Conservation (phyloP, 1,284 basidiomycete species). For the Kalmanozyma brasiliensis region DNA sequence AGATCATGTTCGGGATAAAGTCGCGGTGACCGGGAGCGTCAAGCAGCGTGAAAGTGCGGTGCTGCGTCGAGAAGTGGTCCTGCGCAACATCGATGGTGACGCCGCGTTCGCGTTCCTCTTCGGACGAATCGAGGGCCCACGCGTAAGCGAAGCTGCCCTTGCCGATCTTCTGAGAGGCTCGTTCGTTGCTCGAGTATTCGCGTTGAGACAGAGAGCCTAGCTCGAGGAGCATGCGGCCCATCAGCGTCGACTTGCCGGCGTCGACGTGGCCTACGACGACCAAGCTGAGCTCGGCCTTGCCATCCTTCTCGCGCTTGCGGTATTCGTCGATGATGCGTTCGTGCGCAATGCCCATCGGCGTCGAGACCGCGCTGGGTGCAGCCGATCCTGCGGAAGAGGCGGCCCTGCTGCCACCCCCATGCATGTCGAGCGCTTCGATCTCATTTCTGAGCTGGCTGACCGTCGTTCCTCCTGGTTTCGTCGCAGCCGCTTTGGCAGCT, state of each 20-base stretch:
- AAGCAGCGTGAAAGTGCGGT: conserved; percentile 86
- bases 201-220: conserved; percentile 88
- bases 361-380: conserved; percentile 68
- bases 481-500: conserved; percentile 55
- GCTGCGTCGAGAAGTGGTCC: conserved; percentile 80
- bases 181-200: conserved; percentile 83
- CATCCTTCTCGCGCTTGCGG: conserved; percentile 73
- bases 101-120: conserved; percentile 91
- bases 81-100: conserved; percentile 97
- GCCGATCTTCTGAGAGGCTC: conserved; percentile 88
- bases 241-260: conserved; percentile 96
- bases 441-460: conserved; percentile 59
- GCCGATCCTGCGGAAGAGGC: conserved; percentile 49
- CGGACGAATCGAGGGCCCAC: conserved; percentile 93
- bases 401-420: conserved; percentile 34
- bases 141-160: conserved; percentile 97
- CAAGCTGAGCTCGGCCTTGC: conserved; percentile 81
- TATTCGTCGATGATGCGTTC: conserved; percentile 89
- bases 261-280: conserved; percentile 98
- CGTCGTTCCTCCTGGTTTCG: conserved; percentile 68
- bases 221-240: conserved; percentile 93
- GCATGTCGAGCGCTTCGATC: conserved; percentile 53
- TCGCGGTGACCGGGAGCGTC: conserved; percentile 97
- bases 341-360: conserved; percentile 76
- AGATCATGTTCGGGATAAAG: conserved; percentile 99